These are phyloP conservation scores for Fusarium metavorans DNA, from an alignment of 2,329 filamentous ascomycete species.

Conservation along the genomic window DNA sequence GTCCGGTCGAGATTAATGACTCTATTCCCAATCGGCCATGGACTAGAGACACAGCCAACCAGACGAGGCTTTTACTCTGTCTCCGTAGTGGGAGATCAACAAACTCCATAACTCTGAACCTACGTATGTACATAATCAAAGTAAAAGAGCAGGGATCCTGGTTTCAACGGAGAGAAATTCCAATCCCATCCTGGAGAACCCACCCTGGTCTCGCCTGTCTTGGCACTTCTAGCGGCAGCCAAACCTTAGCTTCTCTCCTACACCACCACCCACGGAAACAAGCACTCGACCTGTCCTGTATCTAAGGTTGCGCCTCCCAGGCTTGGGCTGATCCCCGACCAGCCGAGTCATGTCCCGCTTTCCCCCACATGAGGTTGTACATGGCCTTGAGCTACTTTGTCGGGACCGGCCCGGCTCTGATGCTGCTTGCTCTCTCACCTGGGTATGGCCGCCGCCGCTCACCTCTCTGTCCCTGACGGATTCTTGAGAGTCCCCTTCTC, in stretches of 20 bases:
- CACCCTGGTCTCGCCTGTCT: slow-evolving; percentile 20
- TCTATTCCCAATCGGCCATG: slow-evolving; percentile 15
- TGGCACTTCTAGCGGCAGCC: slow-evolving; percentile 26
- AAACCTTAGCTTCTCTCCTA: not conserved
- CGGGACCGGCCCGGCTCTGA: slow-evolving; percentile 29
- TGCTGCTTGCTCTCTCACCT: slow-evolving; percentile 7
- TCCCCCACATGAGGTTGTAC: slow-evolving; percentile 39
- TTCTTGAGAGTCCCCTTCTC: not conserved
- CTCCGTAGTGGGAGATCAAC: not conserved
- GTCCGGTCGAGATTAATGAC: not conserved
- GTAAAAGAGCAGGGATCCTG: not conserved
- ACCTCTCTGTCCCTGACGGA: slow-evolving; percentile 1
- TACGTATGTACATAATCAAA: not conserved
- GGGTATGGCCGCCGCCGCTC: not conserved
- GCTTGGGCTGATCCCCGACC: slow-evolving; percentile 10
- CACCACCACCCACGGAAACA: not conserved
- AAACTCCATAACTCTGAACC: not conserved
- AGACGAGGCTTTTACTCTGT: not conserved
- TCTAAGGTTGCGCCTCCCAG: not conserved
- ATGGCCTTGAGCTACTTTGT: slow-evolving; percentile 11
- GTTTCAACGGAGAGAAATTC: not conserved
- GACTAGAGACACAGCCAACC: not conserved
- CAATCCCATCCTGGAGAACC: slow-evolving; percentile 1
- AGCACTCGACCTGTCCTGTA: not conserved
- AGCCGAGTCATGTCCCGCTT: slow-evolving; percentile 41